These are phyloP conservation scores for Kodamaea arcana DNA, from an alignment of 1,139 yeast species.

Conservation along the genomic window DNA sequence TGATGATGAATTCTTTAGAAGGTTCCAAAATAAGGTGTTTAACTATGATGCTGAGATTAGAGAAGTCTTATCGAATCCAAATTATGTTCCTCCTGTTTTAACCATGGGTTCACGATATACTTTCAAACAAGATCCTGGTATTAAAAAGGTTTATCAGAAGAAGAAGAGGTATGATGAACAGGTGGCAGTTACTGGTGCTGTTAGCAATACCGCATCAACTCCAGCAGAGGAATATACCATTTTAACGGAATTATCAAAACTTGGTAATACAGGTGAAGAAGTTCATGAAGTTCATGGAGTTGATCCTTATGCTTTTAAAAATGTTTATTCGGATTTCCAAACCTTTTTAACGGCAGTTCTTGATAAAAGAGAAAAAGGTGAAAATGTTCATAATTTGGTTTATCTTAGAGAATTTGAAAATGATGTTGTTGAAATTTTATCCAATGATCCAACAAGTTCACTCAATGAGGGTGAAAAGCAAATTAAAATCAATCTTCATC, in stretches of 20 bases:
- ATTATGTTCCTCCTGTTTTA: conserved; percentile 12
- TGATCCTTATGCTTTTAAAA: conserved; percentile 31
- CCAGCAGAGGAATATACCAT: conserved; percentile 10
- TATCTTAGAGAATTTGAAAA: conserved; percentile 36
- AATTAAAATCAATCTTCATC: conserved; percentile 33
- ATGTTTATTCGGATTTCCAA: conserved; percentile 37
- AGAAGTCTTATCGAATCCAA: conserved; percentile 14
- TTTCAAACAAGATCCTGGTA: conserved; percentile 8
- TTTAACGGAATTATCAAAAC: conserved; percentile 12
- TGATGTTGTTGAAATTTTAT: conserved; percentile 27
- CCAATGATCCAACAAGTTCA: conserved; percentile 13
- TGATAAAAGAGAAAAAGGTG: conserved; percentile 16
- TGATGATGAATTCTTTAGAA: conserved; percentile 15
- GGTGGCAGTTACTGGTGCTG: neutral
- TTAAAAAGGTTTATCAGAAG: conserved; percentile 5
- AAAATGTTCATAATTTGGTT: conserved; percentile 27
- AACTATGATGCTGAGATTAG: conserved; percentile 15
- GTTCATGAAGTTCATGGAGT: conserved; percentile 10
- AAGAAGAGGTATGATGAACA: conserved; percentile 2
- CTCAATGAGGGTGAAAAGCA: conserved; percentile 24
- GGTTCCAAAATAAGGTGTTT: conserved; percentile 15
- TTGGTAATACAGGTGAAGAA: conserved; percentile 14
- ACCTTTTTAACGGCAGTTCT: conserved; percentile 28
- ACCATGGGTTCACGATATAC: conserved; percentile 10
- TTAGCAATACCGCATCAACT: neutral